Conservation (phyloP, 164 flowering plant species). For the Cinnamomum micranthum region DNA sequence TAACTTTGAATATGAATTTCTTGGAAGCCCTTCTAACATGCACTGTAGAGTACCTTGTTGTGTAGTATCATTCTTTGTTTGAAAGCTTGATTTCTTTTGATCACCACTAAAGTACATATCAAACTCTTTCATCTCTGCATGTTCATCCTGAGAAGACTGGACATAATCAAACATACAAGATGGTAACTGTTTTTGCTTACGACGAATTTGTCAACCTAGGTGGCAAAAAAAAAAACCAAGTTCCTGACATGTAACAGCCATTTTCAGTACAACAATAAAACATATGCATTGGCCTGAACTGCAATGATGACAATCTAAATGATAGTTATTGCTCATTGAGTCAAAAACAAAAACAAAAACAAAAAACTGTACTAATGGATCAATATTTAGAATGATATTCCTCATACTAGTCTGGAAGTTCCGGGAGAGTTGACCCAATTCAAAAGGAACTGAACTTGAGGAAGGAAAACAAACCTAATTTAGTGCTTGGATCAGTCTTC, state of each 20-base stretch:
- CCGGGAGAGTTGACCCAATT: too few relatives aligned
- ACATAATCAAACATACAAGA: background rate
- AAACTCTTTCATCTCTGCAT: conserved; percentile 29
- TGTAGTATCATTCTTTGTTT: conserved; percentile 21
- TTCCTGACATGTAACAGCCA: background rate
- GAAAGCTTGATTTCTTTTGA: conserved; percentile 14
- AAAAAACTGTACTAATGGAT: background rate
- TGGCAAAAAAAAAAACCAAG: background rate
- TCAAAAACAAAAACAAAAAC: background rate
- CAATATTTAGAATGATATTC: background rate
- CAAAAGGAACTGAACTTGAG: too few relatives aligned
- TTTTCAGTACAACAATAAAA: background rate
- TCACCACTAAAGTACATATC: conserved; percentile 13
- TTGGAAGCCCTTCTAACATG: background rate
- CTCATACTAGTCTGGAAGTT: background rate
- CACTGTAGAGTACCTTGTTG: conserved; percentile 30
- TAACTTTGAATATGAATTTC: too few relatives aligned
- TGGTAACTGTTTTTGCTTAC: too few relatives aligned
- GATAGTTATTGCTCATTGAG: background rate
- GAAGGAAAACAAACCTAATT: too few relatives aligned
- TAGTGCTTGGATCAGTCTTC: too few relatives aligned
- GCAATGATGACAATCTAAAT: background rate
- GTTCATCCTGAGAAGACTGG: conserved; percentile 41
- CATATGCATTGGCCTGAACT: background rate
- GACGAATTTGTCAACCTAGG: background rate